Conservation (phyloP, 2,329 filamentous ascomycete genomes). For the Cytospora piceicola region DNA sequence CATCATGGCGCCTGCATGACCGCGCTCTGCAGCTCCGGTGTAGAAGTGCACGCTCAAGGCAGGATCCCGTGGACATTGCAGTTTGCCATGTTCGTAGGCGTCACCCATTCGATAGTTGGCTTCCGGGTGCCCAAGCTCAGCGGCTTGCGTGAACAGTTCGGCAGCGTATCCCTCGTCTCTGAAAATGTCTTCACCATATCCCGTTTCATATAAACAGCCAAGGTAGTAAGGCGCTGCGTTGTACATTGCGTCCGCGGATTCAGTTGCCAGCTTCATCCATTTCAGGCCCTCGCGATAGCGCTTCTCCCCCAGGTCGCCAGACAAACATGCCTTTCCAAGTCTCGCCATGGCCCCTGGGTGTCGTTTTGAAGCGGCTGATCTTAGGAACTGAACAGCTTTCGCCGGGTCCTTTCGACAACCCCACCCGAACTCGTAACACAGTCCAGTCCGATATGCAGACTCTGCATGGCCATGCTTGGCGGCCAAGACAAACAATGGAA, state of each 20-base stretch:
- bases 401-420: conserved; percentile 86
- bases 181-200: conserved; percentile 95
- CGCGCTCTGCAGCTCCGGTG: conserved; percentile 84
- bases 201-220: conserved; percentile 83
- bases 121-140: conserved; percentile 86
- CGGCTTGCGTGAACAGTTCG: conserved; percentile 91
- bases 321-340: conserved; percentile 86
- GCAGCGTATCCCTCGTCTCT: conserved; percentile 87
- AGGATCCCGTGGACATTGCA: conserved; percentile 87
- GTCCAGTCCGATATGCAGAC: conserved; percentile 86
- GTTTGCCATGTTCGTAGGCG: conserved; percentile 89
- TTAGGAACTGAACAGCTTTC: conserved; percentile 92
- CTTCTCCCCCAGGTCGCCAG: conserved; percentile 85
- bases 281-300: conserved; percentile 90
- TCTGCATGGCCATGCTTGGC: conserved; percentile 98
- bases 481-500: conserved; percentile 88
- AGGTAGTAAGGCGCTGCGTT: conserved; percentile 92
- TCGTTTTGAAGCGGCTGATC: conserved; percentile 86
- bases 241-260: conserved; percentile 89
- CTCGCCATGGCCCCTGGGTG: conserved; percentile 95
- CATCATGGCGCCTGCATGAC: conserved; percentile 92
- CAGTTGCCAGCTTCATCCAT: conserved; percentile 92
- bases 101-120: conserved; percentile 91
- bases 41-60: conserved; percentile 97
- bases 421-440: conserved; percentile 99